phyloP scores from a whole-genome alignment of 352 stramenopile genomes.

The Globisporangium okanoganense region DNA sequence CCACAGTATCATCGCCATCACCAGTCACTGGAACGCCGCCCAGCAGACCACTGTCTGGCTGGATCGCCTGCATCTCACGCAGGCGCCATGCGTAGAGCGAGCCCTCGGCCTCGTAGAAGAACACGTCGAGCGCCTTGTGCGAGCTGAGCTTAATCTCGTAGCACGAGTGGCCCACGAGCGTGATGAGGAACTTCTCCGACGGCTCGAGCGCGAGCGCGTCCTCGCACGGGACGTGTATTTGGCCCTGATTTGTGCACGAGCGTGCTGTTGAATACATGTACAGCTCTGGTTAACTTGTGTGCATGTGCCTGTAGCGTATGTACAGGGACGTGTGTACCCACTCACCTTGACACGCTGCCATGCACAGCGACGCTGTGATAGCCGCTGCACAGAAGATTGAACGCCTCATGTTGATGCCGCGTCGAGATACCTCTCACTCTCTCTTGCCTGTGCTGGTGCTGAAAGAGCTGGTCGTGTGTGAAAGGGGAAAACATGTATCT shows the following conservation, averaged over 20 bases:
- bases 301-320: too few species aligned
- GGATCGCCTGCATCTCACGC: slow-evolving; percentile 16
- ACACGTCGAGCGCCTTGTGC: slow-evolving; percentile 38
- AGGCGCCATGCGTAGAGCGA: slow-evolving; percentile 14
- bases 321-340: neutral
- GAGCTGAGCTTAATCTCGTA: slow-evolving; percentile 42
- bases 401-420: neutral
- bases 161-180: slow-evolving; percentile 49
- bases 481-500: neutral
- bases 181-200: slow-evolving; percentile 48
- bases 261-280: slow-evolving; percentile 6
- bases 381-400: neutral
- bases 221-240: slow-evolving; percentile 44
- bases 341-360: neutral
- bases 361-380: neutral
- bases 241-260: slow-evolving; percentile 43
- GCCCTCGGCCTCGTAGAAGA: slow-evolving; percentile 43
- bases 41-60: slow-evolving; percentile 6
- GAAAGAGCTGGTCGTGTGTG: neutral
- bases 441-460: neutral
- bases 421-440: neutral
- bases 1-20: neutral
- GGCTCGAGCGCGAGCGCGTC: slow-evolving; percentile 40
- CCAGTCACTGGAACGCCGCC: neutral
- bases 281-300: neutral